phyloP scores from a whole-genome alignment of 2,329 filamentous ascomycete genomes.

The Trichophyton verrucosum region DNA sequence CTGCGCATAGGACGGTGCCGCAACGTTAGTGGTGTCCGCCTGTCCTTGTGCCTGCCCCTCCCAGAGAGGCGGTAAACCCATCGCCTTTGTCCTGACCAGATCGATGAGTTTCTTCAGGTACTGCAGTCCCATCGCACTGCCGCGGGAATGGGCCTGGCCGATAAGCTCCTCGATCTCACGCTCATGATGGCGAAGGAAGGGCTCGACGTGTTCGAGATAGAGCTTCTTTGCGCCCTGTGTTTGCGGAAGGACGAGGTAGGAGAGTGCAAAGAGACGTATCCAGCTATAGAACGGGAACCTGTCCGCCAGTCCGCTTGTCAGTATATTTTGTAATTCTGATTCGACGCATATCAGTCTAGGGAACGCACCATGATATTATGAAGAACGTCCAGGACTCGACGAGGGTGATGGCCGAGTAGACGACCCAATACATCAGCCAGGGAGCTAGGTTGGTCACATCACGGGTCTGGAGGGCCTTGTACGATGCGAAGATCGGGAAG shows the following conservation, averaged over 20 bases:
- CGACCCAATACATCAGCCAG: slow-evolving; percentile 99
- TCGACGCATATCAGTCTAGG: background rate
- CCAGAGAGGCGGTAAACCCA: slow-evolving; percentile 58
- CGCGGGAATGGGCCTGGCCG: slow-evolving; percentile 62
- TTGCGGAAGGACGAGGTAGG: slow-evolving; percentile 93
- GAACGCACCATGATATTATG: slow-evolving; percentile 61
- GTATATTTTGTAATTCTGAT: background rate
- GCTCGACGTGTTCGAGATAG: slow-evolving; percentile 75
- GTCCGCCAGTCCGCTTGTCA: slow-evolving; percentile 34
- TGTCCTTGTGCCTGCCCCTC: slow-evolving; percentile 35
- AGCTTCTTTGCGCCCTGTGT: slow-evolving; percentile 83
- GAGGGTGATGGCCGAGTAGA: slow-evolving; percentile 67
- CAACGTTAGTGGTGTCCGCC: slow-evolving; percentile 23
- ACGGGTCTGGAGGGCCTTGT: slow-evolving; percentile 89
- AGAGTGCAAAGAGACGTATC: slow-evolving; percentile 71
- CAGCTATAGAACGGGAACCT: slow-evolving; percentile 91
- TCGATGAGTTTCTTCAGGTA: slow-evolving; percentile 63
- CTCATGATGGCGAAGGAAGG: slow-evolving; percentile 80
- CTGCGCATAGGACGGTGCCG: slow-evolving; percentile 54
- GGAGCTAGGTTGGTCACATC: slow-evolving; percentile 81
- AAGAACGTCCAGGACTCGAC: slow-evolving; percentile 81
- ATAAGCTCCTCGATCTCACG: slow-evolving; percentile 82
- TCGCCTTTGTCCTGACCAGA: slow-evolving; percentile 57
- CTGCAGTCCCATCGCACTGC: slow-evolving; percentile 61
- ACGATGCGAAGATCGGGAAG: slow-evolving; percentile 92